These are phyloP conservation scores for Vanrija sp. DNA, from an alignment of 1,284 basidiomycete species.

Conservation along the genomic window DNA sequence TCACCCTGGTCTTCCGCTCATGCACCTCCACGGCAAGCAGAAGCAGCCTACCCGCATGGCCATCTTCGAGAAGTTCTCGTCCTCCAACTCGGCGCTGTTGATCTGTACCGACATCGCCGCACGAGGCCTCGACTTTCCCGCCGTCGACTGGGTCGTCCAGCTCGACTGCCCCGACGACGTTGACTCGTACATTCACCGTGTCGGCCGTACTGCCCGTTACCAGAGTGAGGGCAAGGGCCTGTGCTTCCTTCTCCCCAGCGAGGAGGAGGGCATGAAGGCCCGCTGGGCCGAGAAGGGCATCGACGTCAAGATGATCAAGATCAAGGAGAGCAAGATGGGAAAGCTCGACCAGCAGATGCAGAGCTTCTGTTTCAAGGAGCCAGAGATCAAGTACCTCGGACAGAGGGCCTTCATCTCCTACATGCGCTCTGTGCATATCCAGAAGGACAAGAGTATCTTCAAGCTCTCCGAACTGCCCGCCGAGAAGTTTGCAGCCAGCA, in stretches of 20 bases:
- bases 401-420: conserved; percentile 96
- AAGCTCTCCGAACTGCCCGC: conserved; percentile 77
- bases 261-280: conserved; percentile 82
- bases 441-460: conserved; percentile 92
- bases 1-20: conserved; percentile 84
- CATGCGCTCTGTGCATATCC: conserved; percentile 84
- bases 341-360: conserved; percentile 85
- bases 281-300: conserved; percentile 72
- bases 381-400: conserved; percentile 94
- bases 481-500: conserved; percentile 77
- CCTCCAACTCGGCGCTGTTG: conserved; percentile 72
- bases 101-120: conserved; percentile 98
- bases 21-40: conserved; percentile 94
- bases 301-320: conserved; percentile 78
- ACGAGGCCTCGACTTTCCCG: conserved; percentile 92
- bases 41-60: conserved; percentile 84
- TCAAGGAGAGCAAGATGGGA: conserved; percentile 78
- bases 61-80: conserved; percentile 77
- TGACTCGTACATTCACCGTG: conserved; percentile 97
- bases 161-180: conserved; percentile 96
- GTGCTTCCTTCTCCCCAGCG: conserved; percentile 78
- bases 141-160: conserved; percentile 96
- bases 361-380: conserved; percentile 88
- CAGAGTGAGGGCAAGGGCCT: conserved; percentile 84
- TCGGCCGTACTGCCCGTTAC: conserved; percentile 92